These are phyloP conservation scores for Combretum micranthum DNA, from an alignment of 345 rosid genomes.

Conservation along the genomic window DNA sequence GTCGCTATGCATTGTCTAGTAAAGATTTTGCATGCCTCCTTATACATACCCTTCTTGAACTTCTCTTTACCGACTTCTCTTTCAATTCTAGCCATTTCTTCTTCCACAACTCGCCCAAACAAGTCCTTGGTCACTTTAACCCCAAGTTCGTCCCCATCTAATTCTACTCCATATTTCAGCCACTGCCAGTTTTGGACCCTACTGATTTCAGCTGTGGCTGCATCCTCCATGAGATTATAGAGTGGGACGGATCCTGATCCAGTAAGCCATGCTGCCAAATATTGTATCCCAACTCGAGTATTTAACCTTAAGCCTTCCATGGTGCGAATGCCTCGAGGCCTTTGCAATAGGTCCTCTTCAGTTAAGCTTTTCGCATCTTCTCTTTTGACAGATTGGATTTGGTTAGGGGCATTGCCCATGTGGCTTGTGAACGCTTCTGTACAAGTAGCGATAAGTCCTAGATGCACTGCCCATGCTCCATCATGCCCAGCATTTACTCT, in stretches of 20 bases:
- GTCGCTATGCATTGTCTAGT: conserved; percentile 57
- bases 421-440: conserved; percentile 58
- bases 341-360: conserved; percentile 74
- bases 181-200: too few species aligned
- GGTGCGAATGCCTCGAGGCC: conserved; percentile 67
- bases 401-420: conserved; percentile 68
- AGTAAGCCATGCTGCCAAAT: too few species aligned
- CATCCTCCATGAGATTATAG: too few species aligned
- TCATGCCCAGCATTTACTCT: conserved; percentile 61
- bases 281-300: too few species aligned
- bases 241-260: too few species aligned
- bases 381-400: conserved; percentile 48
- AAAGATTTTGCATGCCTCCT: conserved; percentile 72
- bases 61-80: too few species aligned
- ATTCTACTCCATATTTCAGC: too few species aligned
- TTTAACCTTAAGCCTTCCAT: too few species aligned
- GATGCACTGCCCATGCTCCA: too few species aligned
- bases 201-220: too few species aligned
- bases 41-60: conserved; percentile 66
- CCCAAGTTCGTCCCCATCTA: conserved; percentile 79
- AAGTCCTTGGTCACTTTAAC: conserved; percentile 53
- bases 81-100: conserved; percentile 76
- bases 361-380: conserved; percentile 60
- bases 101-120: conserved; percentile 77
- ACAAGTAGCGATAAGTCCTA: too few species aligned